These are phyloP conservation scores for Oryza rufipogon DNA, from an alignment of 176 grass and related monocot species.

Conservation along the genomic window DNA sequence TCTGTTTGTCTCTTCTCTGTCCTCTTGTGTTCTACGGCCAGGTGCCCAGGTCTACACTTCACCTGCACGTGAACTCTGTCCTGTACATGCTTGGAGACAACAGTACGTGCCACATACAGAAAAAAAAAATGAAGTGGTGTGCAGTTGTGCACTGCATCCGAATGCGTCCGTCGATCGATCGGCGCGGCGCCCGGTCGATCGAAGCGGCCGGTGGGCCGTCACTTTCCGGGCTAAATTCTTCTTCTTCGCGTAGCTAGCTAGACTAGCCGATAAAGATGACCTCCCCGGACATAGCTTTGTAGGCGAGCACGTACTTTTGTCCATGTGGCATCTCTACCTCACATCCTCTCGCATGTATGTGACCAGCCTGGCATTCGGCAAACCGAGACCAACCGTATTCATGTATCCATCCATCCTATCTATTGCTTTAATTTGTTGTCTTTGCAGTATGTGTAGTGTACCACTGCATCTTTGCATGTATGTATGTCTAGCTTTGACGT, in stretches of 20 bases:
- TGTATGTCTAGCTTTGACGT: not conserved
- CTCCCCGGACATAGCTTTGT: not conserved
- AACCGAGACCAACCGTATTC: not conserved
- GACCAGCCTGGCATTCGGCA: constrained; percentile 9
- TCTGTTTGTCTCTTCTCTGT: too few species aligned
- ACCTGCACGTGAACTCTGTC: not conserved
- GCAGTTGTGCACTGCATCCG: not conserved
- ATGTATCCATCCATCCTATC: too few species aligned
- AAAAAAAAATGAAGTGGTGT: too few species aligned
- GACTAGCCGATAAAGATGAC: not conserved
- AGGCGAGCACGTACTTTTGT: not conserved
- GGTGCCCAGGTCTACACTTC: too few species aligned
- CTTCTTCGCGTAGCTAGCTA: not conserved
- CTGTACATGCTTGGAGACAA: not conserved
- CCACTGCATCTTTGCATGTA: not conserved
- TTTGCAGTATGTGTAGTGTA: not conserved
- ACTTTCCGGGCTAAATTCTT: not conserved
- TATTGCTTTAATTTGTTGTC: not conserved
- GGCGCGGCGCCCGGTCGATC: not conserved
- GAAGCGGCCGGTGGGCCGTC: not conserved
- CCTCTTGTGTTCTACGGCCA: not conserved
- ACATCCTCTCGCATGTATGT: not conserved
- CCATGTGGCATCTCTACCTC: not conserved
- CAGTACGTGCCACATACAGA: not conserved
- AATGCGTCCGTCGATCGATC: not conserved